Evolutionary conservation across 345 rosid species (phyloP), one percentile per base, ranked within the genome.

Genomic region (Tarenaya hassleriana): DNA sequence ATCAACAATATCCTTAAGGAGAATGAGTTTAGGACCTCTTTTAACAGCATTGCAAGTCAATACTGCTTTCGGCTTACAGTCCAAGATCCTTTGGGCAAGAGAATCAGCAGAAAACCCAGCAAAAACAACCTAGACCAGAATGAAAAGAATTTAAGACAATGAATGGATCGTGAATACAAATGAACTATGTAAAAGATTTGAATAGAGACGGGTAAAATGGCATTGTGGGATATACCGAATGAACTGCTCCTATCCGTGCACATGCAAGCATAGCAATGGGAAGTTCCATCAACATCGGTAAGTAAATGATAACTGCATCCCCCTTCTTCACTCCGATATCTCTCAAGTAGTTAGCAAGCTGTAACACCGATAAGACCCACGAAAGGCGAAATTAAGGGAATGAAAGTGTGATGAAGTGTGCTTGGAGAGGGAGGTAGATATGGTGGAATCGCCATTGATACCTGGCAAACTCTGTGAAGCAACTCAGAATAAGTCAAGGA

Each of bases 21-120:
- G 17, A 62, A 92, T 81, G 58, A 68, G 62, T 86, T 92, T 92
- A 37, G 97, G 69, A 43, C 98, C 98, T 81, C 98, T 79, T 75
- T 61, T 83, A 51, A 92, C 98, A 58, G 97, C 95, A 79, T 85
- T 92, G 62, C 98, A 81, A 68, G 98, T 83, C 50, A 92, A 69
- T 11, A 92, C 73, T 60, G 43, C 77, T 73, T 85, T 92, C 32
- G 97, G 88, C 63, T 88, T 88, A 77, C 97, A 92, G 65, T 92
- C 98, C 64, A 78, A 52, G 8, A 92, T 85, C 76, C 98, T 64
- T 62, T 92, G 98, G 10, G 90, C 72, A 69, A 92, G 86, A 52
- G 98, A 81, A 47, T 92, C 98, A 12, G 98, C 69, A 63, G 98
- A 92, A 65, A 85, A 92, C 60, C 98, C 98, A 20, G 98, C 98